Evolutionary conservation across 1,284 basidiomycete genomes (phyloP).

Genomic region (Rhizoctonia solani): DNA sequence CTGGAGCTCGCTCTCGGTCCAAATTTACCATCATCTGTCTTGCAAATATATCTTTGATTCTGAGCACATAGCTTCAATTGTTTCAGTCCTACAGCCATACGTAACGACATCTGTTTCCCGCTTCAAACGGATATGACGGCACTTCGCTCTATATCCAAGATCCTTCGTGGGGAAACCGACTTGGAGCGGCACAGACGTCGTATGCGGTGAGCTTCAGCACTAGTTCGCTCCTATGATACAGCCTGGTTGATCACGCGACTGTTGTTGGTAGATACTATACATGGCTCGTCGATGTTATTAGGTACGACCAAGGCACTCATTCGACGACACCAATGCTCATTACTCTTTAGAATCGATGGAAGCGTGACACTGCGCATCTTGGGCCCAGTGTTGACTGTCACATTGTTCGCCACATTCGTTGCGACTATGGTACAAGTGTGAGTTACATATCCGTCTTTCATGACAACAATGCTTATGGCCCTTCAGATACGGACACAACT

Average conservation of each 20-base stretch:
- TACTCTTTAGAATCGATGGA: conserved; percentile 11
- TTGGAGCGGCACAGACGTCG: conserved; percentile 15
- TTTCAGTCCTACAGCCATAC: too few relatives aligned
- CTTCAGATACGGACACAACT: conserved; percentile 32
- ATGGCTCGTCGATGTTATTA: conserved; percentile 30
- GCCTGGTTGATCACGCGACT: background rate
- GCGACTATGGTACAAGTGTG: conserved; percentile 39
- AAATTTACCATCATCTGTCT: too few relatives aligned
- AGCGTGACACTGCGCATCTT: conserved; percentile 24
- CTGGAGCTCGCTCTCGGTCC: too few relatives aligned
- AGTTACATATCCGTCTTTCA: background rate
- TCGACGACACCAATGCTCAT: background rate
- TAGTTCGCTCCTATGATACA: too few relatives aligned
- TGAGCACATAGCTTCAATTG: too few relatives aligned
- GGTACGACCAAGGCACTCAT: background rate
- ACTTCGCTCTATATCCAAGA: background rate
- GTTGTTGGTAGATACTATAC: conserved; percentile 21
- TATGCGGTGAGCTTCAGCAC: conserved; percentile 14
- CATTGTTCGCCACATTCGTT: conserved; percentile 62
- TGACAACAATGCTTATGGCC: background rate
- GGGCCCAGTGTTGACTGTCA: conserved; percentile 69
- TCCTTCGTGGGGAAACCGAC: conserved; percentile 12
- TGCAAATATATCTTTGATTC: too few relatives aligned
- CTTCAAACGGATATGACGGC: conserved; percentile 2
- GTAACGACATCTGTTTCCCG: too few relatives aligned